Base-by-base conservation (phyloP, 176 grass and related monocot species). In the Phoenix dactylifera region DNA sequence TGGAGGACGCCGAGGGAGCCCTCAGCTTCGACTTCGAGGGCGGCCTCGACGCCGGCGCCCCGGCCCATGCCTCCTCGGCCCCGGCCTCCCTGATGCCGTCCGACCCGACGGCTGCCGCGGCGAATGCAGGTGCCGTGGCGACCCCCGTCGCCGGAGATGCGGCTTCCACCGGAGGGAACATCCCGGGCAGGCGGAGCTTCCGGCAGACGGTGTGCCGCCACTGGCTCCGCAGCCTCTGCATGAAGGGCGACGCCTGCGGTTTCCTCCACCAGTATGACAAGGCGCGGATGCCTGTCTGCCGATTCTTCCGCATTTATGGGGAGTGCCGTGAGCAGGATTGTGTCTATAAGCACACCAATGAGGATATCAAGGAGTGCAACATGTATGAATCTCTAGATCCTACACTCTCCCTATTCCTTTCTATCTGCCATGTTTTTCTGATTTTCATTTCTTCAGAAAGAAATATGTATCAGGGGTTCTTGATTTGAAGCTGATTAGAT, bases 211-310 rank as follows among this genome's bases (percentile, higher is more conserved):
- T 91, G 16, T 97, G 93, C 68, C 83, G 93, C 28, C 93, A 97
- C 81, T 97, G 93, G 93, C 93, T 98, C 14, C 85, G 93, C 1
- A 84, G 93, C 39, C 83, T 98, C 22, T 98, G 93, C 73, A 98
- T 92, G 93, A 98, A 92, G 77, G 87, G 93, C 15, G 93, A 92
- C 2, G 78, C 88, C 3, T 98, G 93, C 55, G 93, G 93, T 10
- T 98, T 98, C 72, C 82, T 98, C 16, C 93, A 98, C 77, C 93
- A 98, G 78, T 98, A 92, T 67, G 93, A 98, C 81, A 98, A 98
- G 93, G 84, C 88, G 15, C 80, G 93, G 53, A 98, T 98, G 93
- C 93, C 93, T 20, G 93, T 98, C 7, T 98, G 93, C 82, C 87
- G 93, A 22, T 98, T 92, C 74, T 98, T 92, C 74, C 84, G 87